Evolutionary conservation across 2,329 filamentous ascomycete species (phyloP).

Genomic region (Colletotrichum sansevieriae): DNA sequence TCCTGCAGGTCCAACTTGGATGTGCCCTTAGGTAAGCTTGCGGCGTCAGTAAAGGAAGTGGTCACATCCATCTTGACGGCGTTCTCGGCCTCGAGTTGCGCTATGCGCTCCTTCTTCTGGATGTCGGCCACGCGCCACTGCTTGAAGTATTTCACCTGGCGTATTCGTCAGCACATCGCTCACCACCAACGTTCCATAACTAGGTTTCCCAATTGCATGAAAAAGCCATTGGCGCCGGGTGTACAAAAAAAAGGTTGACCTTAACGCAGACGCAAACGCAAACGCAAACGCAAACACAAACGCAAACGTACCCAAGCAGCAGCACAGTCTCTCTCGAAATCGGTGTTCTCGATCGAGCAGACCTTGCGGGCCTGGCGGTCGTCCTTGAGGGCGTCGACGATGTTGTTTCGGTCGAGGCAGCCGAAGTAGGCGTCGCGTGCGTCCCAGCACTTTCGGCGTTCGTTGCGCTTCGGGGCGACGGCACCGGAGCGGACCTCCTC

Average conservation of each 20-base stretch:
- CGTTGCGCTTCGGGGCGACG: conserved; percentile 85
- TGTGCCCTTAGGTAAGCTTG: conserved; percentile 43
- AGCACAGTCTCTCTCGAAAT: conserved; percentile 89
- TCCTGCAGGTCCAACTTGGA: conserved; percentile 55
- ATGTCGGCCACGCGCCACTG: conserved; percentile 94
- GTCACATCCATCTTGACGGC: conserved; percentile 70
- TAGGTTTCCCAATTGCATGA: too few relatives aligned
- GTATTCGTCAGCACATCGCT: too few relatives aligned
- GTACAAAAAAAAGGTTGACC: too few relatives aligned
- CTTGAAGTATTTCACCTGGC: conserved; percentile 95
- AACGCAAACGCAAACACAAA: not conserved
- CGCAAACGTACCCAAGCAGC: conserved; percentile 82
- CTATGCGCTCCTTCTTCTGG: conserved; percentile 84
- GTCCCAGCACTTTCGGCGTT: conserved; percentile 89
- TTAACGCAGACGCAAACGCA: too few relatives aligned
- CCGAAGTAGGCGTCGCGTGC: conserved; percentile 88
- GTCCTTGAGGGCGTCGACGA: conserved; percentile 75
- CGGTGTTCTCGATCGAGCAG: conserved; percentile 57
- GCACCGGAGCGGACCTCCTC: conserved; percentile 68
- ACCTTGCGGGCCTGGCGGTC: conserved; percentile 54
- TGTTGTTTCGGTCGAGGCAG: conserved; percentile 85
- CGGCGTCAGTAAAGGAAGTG: conserved; percentile 49
- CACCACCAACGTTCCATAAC: too few relatives aligned
- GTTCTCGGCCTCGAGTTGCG: conserved; percentile 80
- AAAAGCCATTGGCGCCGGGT: too few relatives aligned